Conservation (phyloP, 2,329 filamentous ascomycete species). For the Arthrobotrys iridis region DNA sequence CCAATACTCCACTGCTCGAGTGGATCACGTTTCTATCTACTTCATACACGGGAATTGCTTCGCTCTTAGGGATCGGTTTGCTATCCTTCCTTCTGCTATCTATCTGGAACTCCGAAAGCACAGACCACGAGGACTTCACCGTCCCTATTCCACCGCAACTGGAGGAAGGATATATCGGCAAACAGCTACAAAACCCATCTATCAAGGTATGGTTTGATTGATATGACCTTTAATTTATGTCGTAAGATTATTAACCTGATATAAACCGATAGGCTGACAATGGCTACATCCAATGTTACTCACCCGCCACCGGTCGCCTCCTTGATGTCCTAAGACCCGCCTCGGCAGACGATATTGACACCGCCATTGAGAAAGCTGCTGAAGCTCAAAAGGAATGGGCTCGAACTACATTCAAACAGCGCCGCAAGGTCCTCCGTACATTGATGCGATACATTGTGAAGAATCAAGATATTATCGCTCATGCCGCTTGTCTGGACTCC, state of each 20-base stretch:
- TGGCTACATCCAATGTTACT: slow-evolving; percentile 71
- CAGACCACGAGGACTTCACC: slow-evolving; percentile 34
- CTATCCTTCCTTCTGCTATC: slow-evolving; percentile 7
- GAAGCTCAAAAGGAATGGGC: slow-evolving; percentile 81
- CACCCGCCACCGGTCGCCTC: slow-evolving; percentile 85
- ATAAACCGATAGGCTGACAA: slow-evolving; percentile 23
- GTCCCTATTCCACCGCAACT: slow-evolving; percentile 28
- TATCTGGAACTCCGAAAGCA: slow-evolving; percentile 32
- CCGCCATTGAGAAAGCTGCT: slow-evolving; percentile 76
- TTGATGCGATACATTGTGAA: slow-evolving; percentile 84
- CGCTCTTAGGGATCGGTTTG: slow-evolving; percentile 10
- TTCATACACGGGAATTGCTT: slow-evolving; percentile 24
- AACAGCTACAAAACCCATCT: slow-evolving; percentile 18
- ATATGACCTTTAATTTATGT: neutral
- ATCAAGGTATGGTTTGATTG: slow-evolving; percentile 20
- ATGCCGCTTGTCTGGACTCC: slow-evolving; percentile 86
- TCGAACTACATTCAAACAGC: slow-evolving; percentile 77
- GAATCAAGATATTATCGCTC: slow-evolving; percentile 86
- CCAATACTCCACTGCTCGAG: slow-evolving; percentile 20
- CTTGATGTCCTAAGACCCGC: slow-evolving; percentile 82
- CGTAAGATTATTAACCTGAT: neutral
- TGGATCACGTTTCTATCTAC: slow-evolving; percentile 7
- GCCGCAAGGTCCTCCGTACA: slow-evolving; percentile 80
- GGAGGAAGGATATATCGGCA: slow-evolving; percentile 35
- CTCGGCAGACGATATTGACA: slow-evolving; percentile 80